Base-by-base conservation (phyloP, 805 yeast genomes). In the Nakazawaea wyomingensis region DNA sequence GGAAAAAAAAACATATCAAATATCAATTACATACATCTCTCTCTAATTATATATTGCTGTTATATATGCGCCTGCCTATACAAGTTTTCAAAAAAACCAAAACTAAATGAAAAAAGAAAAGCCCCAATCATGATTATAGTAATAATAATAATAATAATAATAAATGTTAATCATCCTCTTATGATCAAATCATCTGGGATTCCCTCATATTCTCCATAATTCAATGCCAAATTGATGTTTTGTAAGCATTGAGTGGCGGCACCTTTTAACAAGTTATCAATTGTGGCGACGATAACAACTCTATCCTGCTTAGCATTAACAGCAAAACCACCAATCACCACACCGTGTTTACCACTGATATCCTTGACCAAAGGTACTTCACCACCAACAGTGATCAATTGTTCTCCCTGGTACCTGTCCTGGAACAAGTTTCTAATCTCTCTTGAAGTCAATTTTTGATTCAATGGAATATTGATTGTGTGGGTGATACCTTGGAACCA, bases 401-500 rank as follows among this genome's bases (percentile, higher is more conserved):
- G 82, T 64, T 93, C 99, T 32, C 84, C 88, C 48, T 79, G 83
- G 61, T 87, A 93, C 59, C 89, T 76, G 28, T 89, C 95, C 65
- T 86, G 91, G 69, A 85, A 93, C 48, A 91, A 65, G 60, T 82
- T 77, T 66, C 95, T 78, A 50, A 89, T 75, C 45, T 88, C 96
- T 60, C 95, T 79, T 9, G 93, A 74, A 7, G 91, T 77, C 50
- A 90, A 66, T 41, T 78, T 71, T 48, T 75, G 69, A 54, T 77
- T 82, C 57, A 93, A 76, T 41, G 99, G 99, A 47, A 93, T 85
- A 33, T 88, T 81, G 43, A 93, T 82, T 17, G 99, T 91, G 56
- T 85, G 85, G 1, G 96, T 75, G 53, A 93, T 93, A 54, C 99
- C 99, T 68, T 95, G 98, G 80, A 93, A 93, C 99, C 99, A 93